Evolutionary conservation across 2,329 filamentous ascomycete species (phyloP), one percentile per base, ranked within the genome.

Genomic region (Ascochyta clinopodiicola): DNA sequence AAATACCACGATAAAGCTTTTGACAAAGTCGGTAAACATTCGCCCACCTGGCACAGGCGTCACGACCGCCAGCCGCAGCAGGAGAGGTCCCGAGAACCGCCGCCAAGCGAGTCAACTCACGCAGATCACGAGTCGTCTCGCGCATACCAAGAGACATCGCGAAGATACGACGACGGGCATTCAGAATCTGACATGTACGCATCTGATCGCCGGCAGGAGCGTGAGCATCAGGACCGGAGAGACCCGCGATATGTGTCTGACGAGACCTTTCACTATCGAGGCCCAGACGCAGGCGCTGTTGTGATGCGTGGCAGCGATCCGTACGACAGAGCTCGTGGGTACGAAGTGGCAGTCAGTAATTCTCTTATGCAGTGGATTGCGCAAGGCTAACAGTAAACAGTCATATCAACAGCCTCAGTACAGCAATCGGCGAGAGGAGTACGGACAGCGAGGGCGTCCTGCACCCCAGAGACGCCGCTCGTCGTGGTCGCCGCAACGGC

Each of bases 1-100:
- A 71, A 68, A 31, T 71, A 72, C 40, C 69, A 69, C 56, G 71
- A 75, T 35, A 61, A 55, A 19, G 57, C 67, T 6, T 66, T 63
- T 48, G 66, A 65, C 10, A 61, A 32, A 42, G 47, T 67, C 39
- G 56, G 42, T 48, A 66, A 56, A 50, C 57, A 52, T 49, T 52
- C 44, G 34, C 47, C 40, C 9, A 39, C 36, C 10, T 46, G 32
- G 50, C 50, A 49, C 50, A 57, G 39, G 57, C 51, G 50, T 56
- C 44, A 60, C 24, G 47, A 54, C 40, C 39, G 62, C 25, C 45
- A 57, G 19, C 35, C 48, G 27, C 45, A 45, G 13, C 38, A 50
- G 17, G 36, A 51, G 34, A 48, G 35, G 25, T n/a, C 42, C n/a
- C 38, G 38, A 35, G 47, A 40, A 25, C 42, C 47, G 24, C 37